phyloP scores from a whole-genome alignment of 139 green algal genomes.

The Ettlia oleoabundans region DNA sequence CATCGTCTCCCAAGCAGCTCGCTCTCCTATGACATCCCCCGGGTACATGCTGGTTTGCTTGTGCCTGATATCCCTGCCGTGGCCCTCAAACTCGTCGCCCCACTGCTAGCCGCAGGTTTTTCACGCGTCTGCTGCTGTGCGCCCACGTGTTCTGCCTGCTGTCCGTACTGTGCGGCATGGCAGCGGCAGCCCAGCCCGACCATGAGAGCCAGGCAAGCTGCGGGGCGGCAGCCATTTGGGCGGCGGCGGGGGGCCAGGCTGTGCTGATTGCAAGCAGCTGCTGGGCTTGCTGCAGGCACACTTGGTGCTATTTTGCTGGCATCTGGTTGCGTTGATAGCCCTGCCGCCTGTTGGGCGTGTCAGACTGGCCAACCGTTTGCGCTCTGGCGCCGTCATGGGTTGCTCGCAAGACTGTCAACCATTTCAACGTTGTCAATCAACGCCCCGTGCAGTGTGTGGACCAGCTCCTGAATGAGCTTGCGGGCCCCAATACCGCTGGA shows the following conservation, averaged over 20 bases:
- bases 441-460: constrained; percentile 8
- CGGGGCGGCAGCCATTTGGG: too few relatives aligned
- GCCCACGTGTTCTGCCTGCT: constrained; percentile 34
- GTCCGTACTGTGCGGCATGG: constrained; percentile 28
- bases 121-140: constrained; percentile 33
- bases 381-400: not conserved
- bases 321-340: too few relatives aligned
- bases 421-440: too few relatives aligned
- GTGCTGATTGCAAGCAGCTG: too few relatives aligned
- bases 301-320: too few relatives aligned
- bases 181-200: constrained; percentile 32
- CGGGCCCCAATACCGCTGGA: not conserved
- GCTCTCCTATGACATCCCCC: too few relatives aligned
- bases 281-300: too few relatives aligned
- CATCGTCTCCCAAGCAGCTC: too few relatives aligned
- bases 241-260: too few relatives aligned
- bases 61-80: not conserved
- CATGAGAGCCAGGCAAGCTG: constrained; percentile 24
- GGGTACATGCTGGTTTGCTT: too few relatives aligned
- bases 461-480: constrained; percentile 28
- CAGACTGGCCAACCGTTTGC: not conserved
- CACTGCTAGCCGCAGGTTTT: not conserved
- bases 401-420: too few relatives aligned
- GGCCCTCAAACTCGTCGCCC: not conserved
- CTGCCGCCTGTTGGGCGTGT: too few relatives aligned